Evolutionary conservation across 2,329 filamentous ascomycete species (phyloP).

Genomic region (Nemania sp.): DNA sequence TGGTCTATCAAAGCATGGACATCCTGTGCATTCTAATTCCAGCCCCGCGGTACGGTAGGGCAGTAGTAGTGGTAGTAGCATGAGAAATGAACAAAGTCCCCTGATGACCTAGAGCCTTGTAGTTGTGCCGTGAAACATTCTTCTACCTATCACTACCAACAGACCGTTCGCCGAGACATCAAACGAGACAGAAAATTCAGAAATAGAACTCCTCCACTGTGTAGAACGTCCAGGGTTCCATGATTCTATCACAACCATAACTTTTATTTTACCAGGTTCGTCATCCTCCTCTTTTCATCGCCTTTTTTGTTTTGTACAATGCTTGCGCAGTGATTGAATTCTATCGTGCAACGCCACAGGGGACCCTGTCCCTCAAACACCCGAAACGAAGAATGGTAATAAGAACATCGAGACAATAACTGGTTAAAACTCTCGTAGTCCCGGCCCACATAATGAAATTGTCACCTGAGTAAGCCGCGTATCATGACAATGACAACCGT

Average conservation of each 20-base stretch:
- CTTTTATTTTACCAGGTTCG: slow-evolving; percentile 7
- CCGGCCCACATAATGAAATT: slow-evolving; percentile 1
- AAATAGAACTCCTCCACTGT: slow-evolving; percentile 23
- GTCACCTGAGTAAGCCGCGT: background rate
- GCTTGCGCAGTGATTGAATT: slow-evolving; percentile 24
- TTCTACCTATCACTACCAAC: slow-evolving; percentile 14
- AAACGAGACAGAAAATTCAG: slow-evolving; percentile 23
- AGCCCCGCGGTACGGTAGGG: slow-evolving; percentile 3
- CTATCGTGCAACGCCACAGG: slow-evolving; percentile 23
- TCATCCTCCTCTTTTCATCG: slow-evolving; percentile 2
- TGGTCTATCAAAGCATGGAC: too few relatives aligned
- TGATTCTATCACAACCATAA: slow-evolving; percentile 6
- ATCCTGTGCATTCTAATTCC: slow-evolving; percentile 3
- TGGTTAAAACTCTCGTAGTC: slow-evolving; percentile 2
- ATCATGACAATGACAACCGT: slow-evolving; percentile 1
- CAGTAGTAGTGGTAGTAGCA: too few relatives aligned
- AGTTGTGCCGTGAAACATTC: slow-evolving; percentile 17
- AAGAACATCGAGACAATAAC: slow-evolving; percentile 1
- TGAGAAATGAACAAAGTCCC: too few relatives aligned
- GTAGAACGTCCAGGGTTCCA: slow-evolving; percentile 14
- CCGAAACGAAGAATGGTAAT: slow-evolving; percentile 24
- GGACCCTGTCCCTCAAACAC: slow-evolving; percentile 25
- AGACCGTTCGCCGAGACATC: slow-evolving; percentile 21
- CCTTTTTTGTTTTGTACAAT: slow-evolving; percentile 15
- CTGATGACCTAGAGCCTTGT: slow-evolving; percentile 4